Evolutionary conservation across 1,284 basidiomycete species (phyloP).

Genomic region (Ustilago tritici): DNA sequence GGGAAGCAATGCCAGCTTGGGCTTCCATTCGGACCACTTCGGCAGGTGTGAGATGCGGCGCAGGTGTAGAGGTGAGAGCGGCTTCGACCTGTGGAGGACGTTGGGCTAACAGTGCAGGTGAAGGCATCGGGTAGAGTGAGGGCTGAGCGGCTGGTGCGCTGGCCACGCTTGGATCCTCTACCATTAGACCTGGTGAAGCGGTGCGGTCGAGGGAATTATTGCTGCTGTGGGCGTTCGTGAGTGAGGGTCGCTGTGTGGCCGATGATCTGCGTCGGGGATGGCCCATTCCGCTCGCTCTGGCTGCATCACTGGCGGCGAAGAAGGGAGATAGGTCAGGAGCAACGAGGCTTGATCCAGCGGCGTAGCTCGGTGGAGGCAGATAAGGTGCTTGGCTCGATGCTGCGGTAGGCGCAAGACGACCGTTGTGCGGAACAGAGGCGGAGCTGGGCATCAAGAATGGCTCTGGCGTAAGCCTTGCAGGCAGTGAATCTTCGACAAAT

Average conservation of each 20-base stretch:
- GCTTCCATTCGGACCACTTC: constrained; percentile 61
- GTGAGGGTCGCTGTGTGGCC: constrained; percentile 24
- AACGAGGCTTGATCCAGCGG: background rate
- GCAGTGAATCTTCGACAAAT: constrained; percentile 25
- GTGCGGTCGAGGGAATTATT: constrained; percentile 35
- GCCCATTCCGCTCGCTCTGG: background rate
- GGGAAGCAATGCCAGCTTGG: constrained; percentile 57
- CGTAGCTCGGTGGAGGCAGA: constrained; percentile 20
- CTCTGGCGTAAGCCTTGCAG: constrained; percentile 22
- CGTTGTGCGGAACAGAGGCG: constrained; percentile 1
- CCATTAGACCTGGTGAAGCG: constrained; percentile 42
- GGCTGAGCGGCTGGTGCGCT: constrained; percentile 32
- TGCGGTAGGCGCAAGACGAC: background rate
- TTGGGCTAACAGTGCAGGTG: constrained; percentile 11
- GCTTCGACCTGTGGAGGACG: constrained; percentile 12
- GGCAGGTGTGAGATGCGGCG: constrained; percentile 52
- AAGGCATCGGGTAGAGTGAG: constrained; percentile 31
- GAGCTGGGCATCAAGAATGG: constrained; percentile 2
- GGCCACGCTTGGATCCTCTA: constrained; percentile 32
- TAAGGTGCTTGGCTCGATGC: constrained; percentile 8
- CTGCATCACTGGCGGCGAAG: background rate
- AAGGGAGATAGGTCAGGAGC: constrained; percentile 25
- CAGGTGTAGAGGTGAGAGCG: background rate
- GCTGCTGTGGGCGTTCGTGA: constrained; percentile 39
- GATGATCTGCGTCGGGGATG: constrained; percentile 33